phyloP scores from a whole-genome alignment of 345 rosid genomes.

The Salix exigua region DNA sequence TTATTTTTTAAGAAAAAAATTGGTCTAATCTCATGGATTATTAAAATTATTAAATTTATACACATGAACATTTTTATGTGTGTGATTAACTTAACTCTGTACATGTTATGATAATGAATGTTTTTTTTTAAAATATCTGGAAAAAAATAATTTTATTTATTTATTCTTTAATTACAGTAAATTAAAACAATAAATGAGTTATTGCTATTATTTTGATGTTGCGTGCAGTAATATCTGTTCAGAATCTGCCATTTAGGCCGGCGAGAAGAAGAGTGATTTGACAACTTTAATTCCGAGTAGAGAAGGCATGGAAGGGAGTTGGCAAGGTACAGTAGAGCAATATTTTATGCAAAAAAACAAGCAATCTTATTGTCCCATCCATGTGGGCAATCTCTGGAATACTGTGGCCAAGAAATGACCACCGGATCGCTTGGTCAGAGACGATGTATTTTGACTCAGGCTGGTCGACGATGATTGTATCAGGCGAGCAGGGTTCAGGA shows the following conservation, averaged over 20 bases:
- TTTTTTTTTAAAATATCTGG: too few species aligned
- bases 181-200: neutral
- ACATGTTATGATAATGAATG: too few species aligned
- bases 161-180: too few species aligned
- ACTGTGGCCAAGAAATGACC: conserved; percentile 31
- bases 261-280: neutral
- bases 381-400: neutral
- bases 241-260: neutral
- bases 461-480: neutral
- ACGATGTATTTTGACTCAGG: conserved; percentile 4
- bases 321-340: neutral
- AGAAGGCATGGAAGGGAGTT: neutral
- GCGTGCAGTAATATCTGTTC: too few species aligned
- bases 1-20: too few species aligned
- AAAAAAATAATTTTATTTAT: too few species aligned
- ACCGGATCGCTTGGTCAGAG: conserved; percentile 3
- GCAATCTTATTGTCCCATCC: neutral
- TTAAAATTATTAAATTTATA: too few species aligned
- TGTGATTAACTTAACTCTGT: too few species aligned
- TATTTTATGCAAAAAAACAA: neutral
- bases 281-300: neutral
- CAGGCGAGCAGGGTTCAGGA: neutral
- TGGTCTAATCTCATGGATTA: too few species aligned
- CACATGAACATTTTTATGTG: too few species aligned
- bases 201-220: neutral